These are phyloP conservation scores for Ganoderma lucidum DNA, from an alignment of 1,284 basidiomycete genomes.

Conservation along the genomic window DNA sequence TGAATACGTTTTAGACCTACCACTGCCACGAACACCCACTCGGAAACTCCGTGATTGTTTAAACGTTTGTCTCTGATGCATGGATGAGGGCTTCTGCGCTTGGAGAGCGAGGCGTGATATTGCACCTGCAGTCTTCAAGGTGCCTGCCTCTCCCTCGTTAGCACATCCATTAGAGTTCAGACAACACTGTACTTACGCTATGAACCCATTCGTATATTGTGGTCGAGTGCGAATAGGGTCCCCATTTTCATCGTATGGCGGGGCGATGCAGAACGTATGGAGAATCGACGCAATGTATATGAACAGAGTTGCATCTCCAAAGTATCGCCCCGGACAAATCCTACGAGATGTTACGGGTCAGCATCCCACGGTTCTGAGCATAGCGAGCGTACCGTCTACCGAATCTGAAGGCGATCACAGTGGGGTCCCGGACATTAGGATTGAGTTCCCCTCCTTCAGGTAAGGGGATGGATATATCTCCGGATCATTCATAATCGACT, in stretches of 20 bases:
- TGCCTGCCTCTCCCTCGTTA: neutral
- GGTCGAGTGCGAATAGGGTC: constrained; percentile 16
- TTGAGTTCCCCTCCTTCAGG: constrained; percentile 10
- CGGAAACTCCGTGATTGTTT: neutral
- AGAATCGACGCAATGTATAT: constrained; percentile 30
- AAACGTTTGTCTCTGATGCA: neutral
- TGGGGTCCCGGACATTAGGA: constrained; percentile 14
- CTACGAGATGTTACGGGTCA: neutral
- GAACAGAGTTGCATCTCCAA: constrained; percentile 31
- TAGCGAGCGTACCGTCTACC: constrained; percentile 20
- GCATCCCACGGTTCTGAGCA: neutral
- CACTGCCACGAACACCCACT: neutral
- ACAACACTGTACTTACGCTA: neutral
- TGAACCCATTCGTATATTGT: constrained; percentile 4
- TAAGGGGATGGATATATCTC: constrained; percentile 32
- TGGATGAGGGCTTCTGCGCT: neutral
- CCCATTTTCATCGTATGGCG: constrained; percentile 23
- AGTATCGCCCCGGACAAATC: constrained; percentile 28
- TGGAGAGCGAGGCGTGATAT: neutral
- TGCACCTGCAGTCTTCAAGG: neutral
- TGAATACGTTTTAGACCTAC: neutral
- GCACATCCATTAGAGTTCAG: neutral
- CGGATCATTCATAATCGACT: constrained; percentile 34
- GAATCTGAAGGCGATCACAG: constrained; percentile 21
- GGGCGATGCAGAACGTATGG: constrained; percentile 29